Evolutionary conservation across 176 grass and related monocot genomes (phyloP), one percentile per base, ranked within the genome.

Genomic region (Oryza brachyantha): DNA sequence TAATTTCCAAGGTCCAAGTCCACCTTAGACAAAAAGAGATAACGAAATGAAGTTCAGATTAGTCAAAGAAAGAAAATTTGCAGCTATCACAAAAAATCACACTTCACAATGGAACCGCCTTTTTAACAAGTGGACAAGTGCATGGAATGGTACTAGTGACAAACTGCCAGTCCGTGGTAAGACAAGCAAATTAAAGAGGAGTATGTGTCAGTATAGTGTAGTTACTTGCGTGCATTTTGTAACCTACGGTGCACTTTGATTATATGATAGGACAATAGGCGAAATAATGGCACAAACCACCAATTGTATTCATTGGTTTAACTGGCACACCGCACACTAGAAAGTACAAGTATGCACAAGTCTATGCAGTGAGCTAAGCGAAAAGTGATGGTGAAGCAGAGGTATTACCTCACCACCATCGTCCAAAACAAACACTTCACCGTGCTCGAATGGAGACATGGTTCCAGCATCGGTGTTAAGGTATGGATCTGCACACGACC

Each of bases 1-100:
- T 99, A 99, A 70, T 99, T 99, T 84, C 96, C 96, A 84, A 99
- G 92, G 86, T 99, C 96, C 81, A 96, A 84, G 78, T 99, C 96
- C 70, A 96, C 96, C 96, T 99, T 81, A 61, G 68, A 76, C 31
- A 50, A 83, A 39, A 72, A 41, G n/a, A 61, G 65, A 83, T 0
- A 42, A 35, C 10, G 29, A 41, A 79, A 29, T 17, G 57, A 65
- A 64, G 64, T 46, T 13, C 59, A 29, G 52, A 10, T 76, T 54
- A 82, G 38, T 37, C 17, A 8, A 84, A 35, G 36, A 74, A 78
- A 41, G 14, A 83, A 76, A 59, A 61, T 9, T 28, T 39, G 50
- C 38, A 73, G 38, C 60, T 59, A 58, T 24, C 52, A 14, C 39
- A 43, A 28, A 63, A 63, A 36, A 38, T 29, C 50, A n/a, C 13